A percentile compares a stretch with the other conserved stretches of the same genome.
Conservation (phyloP, 305 asterid genomes). For the Solanum chacoense region DNA sequence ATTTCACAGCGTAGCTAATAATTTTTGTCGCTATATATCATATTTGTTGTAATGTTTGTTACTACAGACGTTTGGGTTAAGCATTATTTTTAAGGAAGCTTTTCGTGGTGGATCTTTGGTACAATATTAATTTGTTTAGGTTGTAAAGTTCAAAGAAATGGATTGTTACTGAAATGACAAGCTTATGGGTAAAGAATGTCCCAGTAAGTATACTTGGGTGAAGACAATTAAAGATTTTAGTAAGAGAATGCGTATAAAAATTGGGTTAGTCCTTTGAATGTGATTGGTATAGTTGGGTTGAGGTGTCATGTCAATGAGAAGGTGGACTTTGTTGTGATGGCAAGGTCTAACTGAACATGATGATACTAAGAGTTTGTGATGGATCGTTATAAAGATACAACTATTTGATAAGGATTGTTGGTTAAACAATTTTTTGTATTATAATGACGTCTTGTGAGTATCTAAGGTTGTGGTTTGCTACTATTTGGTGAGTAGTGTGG, state of each 20-base stretch:
- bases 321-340: background rate
- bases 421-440: no score
- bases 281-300: background rate
- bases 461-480: background rate
- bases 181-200: background rate
- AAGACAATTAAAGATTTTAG: background rate
- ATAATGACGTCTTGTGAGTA: background rate
- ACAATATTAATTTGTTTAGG: no score
- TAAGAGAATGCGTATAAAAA: no score
- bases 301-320: background rate
- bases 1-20: background rate
- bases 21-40: no score
- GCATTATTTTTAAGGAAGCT: background rate
- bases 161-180: background rate
- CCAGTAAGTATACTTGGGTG: background rate
- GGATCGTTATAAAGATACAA: background rate
- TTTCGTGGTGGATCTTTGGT: background rate
- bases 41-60: background rate
- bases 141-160: background rate
- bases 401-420: background rate
- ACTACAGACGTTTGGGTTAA: no score
- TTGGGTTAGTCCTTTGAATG: background rate
- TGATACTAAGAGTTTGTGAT: background rate
- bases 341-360: background rate
- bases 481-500: background rate